Base-by-base conservation (phyloP, 2,329 filamentous ascomycete species). In the Apiospora sp. region DNA sequence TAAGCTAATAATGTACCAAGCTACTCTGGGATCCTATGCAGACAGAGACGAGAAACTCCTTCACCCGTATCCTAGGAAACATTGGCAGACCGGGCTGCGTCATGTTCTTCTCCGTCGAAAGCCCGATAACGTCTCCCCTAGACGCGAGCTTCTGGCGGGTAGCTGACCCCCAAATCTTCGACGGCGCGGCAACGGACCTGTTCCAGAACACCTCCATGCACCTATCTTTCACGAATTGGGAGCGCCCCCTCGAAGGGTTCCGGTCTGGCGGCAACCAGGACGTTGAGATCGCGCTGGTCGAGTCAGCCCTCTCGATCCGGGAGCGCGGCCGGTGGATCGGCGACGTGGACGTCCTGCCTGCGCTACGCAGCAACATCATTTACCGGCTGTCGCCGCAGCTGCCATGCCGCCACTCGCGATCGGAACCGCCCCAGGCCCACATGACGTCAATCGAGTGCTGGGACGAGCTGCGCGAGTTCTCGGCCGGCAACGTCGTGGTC, bases 1-100 rank as follows among this genome's bases (percentile, higher is more conserved):
- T 4, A 14, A 8, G 34, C n/a, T 69, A 4, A 54, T n/a, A 24
- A 54, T 14, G 2, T 54, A 14, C 4, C 49, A 16, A 74, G 73
- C 30, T 74, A 5, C 61, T 74, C 4, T 51, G 54, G 3, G 73
- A 74, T 48, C 73, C 73, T 12, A 16, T 14, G 49, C 12, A 13
- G n/a, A 48, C 68, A 5, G 48, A 8, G 6, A 34, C 16, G 0
- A 34, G 46, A 13, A 54, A 73, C 27, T 41, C 34, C 14, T 74
- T 71, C 24, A 70, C 61, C n/a, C 67, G 72, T 44, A 67, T 74
- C 19, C 30, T 74, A 22, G 73, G 73, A 58, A 74, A 74, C 48
- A 71, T 67, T 22, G 73, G 73, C 4, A 68, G 34, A 7, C 69
- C 73, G 16, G 73, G 73, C 41, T 71, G 69, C 12, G 54, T 70